Evolutionary conservation across 345 rosid species (phyloP).

Genomic region (Noccaea bulbosa): DNA sequence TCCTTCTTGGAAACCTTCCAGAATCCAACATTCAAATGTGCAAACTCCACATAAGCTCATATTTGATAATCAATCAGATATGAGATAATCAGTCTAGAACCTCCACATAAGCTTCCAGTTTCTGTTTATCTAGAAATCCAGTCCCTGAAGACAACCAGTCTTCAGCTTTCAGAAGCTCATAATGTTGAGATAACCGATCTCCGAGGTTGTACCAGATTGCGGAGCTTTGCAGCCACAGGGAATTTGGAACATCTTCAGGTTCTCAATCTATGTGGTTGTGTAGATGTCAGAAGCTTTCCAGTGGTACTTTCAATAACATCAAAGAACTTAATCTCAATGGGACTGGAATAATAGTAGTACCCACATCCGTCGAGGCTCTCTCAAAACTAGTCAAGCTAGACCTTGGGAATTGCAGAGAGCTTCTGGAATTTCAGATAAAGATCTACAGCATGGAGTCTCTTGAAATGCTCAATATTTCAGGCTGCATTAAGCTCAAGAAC

Average conservation of each 20-base stretch:
- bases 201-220: constrained; percentile 19
- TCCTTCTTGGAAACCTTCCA: not conserved
- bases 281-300: constrained; percentile 18
- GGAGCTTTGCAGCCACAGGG: constrained; percentile 5
- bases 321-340: constrained; percentile 23
- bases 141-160: constrained; percentile 19
- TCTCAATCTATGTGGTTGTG: constrained; percentile 21
- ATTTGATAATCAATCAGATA: constrained; percentile 2
- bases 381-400: constrained; percentile 25
- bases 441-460: constrained; percentile 30
- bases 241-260: constrained; percentile 7
- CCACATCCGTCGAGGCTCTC: constrained; percentile 3
- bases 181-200: constrained; percentile 20
- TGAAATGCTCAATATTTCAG: constrained; percentile 31
- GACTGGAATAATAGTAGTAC: constrained; percentile 4
- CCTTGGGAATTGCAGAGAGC: constrained; percentile 25
- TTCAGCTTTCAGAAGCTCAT: constrained; percentile 11
- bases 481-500: constrained; percentile 14
- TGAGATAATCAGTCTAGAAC: no score
- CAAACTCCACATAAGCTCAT: constrained; percentile 6
- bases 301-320: constrained; percentile 20
- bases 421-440: not conserved
- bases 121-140: not conserved
- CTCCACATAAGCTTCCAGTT: no score
- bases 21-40: not conserved